phyloP scores from a whole-genome alignment of 495 filamentous ascomycete species.

The Hypoxylon lienhwacheense region DNA sequence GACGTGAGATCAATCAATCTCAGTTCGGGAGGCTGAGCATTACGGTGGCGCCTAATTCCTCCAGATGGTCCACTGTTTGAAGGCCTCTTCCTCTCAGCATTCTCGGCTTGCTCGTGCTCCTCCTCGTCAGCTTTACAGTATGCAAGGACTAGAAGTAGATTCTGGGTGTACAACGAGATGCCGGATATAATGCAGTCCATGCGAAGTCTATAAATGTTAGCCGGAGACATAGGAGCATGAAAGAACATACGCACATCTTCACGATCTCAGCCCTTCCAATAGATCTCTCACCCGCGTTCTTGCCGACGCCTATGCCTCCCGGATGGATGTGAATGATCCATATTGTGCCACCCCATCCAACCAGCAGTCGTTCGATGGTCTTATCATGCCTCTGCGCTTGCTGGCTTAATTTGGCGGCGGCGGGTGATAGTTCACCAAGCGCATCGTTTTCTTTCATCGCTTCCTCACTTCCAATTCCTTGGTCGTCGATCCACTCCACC shows the following conservation, averaged over 20 bases:
- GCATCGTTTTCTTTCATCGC: constrained; percentile 44
- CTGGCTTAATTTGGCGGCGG: constrained; percentile 50
- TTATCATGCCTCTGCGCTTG: constrained; percentile 48
- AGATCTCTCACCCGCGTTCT: constrained; percentile 68
- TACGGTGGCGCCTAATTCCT: constrained; percentile 66
- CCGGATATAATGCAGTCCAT: constrained; percentile 97
- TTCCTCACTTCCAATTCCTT: constrained; percentile 63
- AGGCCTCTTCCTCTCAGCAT: constrained; percentile 22
- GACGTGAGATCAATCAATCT: constrained; percentile 85
- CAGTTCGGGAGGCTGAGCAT: constrained; percentile 81
- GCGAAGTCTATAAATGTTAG: constrained; percentile 67
- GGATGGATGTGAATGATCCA: constrained; percentile 94
- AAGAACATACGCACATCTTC: constrained; percentile 69
- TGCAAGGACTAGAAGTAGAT: constrained; percentile 83
- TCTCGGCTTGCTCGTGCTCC: constrained; percentile 38
- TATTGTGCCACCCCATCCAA: constrained; percentile 93
- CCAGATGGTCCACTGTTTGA: constrained; percentile 53
- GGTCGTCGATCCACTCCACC: constrained; percentile 88
- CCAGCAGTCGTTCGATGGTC: constrained; percentile 74
- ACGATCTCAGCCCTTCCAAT: constrained; percentile 83
- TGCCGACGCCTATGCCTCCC: constrained; percentile 66
- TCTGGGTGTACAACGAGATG: constrained; percentile 94
- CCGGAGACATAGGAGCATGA: background rate
- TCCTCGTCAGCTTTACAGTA: constrained; percentile 74
- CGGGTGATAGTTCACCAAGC: constrained; percentile 41